Conservation (phyloP, 2,329 filamentous ascomycete genomes). For the Celoporthe dispersa region DNA sequence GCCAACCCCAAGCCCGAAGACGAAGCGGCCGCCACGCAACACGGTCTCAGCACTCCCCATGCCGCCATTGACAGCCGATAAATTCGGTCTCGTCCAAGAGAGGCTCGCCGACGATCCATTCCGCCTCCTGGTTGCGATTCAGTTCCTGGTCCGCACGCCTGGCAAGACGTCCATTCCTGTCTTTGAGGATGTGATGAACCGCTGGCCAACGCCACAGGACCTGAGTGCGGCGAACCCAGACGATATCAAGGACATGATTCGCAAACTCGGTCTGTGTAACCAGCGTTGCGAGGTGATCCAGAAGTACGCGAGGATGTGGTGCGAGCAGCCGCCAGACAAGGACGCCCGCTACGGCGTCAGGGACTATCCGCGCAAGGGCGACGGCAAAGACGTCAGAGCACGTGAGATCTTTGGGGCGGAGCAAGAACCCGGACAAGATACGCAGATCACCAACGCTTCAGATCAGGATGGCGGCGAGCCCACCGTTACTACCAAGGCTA, state of each 20-base stretch:
- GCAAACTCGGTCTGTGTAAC: slow-evolving; percentile 71
- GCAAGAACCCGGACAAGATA: slow-evolving; percentile 17
- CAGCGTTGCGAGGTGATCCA: slow-evolving; percentile 71
- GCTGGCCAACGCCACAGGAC: slow-evolving; percentile 68
- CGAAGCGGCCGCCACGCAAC: slow-evolving; percentile 45
- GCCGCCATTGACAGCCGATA: slow-evolving; percentile 63
- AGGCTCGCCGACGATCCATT: slow-evolving; percentile 76
- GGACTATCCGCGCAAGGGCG: slow-evolving; percentile 46
- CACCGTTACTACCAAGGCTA: slow-evolving; percentile 18
- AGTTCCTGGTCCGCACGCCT: slow-evolving; percentile 81
- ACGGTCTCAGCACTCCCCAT: slow-evolving; percentile 64
- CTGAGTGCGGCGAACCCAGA: slow-evolving; percentile 62
- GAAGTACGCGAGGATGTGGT: slow-evolving; percentile 71
- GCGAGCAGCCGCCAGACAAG: slow-evolving; percentile 63
- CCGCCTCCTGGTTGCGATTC: slow-evolving; percentile 78
- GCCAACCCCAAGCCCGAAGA: slow-evolving; percentile 32
- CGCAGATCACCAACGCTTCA: not conserved
- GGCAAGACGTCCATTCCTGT: slow-evolving; percentile 76
- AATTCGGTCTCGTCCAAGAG: slow-evolving; percentile 86
- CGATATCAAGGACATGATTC: slow-evolving; percentile 66
- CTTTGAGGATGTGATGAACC: slow-evolving; percentile 69
- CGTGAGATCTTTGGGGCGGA: slow-evolving; percentile 37
- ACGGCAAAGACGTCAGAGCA: slow-evolving; percentile 37
- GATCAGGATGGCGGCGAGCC: slow-evolving; percentile 31
- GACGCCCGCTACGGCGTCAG: slow-evolving; percentile 59